Evolutionary conservation across 1,284 basidiomycete genomes (phyloP).

Genomic region (Ganoderma boninense): DNA sequence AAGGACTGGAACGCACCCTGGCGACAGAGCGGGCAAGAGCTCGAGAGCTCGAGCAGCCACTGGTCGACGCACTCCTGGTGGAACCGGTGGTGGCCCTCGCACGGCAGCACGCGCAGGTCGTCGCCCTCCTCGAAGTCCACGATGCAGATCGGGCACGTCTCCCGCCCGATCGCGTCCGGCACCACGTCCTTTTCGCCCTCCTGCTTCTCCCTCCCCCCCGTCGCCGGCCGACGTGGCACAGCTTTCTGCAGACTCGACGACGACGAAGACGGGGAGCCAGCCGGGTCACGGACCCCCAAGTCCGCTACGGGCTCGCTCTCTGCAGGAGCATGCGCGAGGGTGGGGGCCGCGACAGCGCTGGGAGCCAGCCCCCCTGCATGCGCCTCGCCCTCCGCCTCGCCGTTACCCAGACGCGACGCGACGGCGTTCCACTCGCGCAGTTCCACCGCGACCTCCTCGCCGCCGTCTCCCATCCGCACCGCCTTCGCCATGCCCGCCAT

Average conservation of each 20-base stretch:
- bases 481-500: neutral
- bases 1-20: constrained; percentile 63
- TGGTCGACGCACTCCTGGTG: constrained; percentile 86
- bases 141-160: constrained; percentile 94
- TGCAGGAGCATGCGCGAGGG: constrained; percentile 7
- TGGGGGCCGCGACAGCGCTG: neutral
- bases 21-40: constrained; percentile 90
- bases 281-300: neutral
- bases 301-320: neutral
- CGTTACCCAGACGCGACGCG: constrained; percentile 15
- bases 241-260: constrained; percentile 22
- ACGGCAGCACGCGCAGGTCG: constrained; percentile 88
- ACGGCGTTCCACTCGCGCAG: constrained; percentile 27
- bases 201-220: neutral
- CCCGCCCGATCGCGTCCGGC: constrained; percentile 75
- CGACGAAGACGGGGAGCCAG: constrained; percentile 20
- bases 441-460: constrained; percentile 26
- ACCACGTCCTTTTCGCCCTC: constrained; percentile 50
- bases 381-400: constrained; percentile 7
- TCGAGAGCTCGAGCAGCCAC: constrained; percentile 90
- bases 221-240: constrained; percentile 29
- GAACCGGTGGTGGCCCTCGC: constrained; percentile 89
- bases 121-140: constrained; percentile 94
- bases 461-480: neutral
- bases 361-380: neutral